phyloP scores from a whole-genome alignment of 371 early-diverging fungal genomes.

The Syncephalis fuscata region DNA sequence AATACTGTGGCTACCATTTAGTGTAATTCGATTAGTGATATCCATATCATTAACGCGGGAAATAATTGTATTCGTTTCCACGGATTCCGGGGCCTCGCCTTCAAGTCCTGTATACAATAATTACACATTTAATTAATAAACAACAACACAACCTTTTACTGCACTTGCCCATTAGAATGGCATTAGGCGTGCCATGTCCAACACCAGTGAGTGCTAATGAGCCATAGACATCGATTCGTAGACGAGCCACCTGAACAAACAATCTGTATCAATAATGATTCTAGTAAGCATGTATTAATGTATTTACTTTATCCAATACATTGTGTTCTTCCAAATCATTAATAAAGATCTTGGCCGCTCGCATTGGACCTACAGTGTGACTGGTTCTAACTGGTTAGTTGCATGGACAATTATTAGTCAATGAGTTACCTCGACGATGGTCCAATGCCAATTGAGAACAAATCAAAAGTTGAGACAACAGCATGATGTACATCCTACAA shows the following conservation, averaged over 20 bases:
- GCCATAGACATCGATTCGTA: constrained; percentile 85
- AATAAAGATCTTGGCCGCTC: constrained; percentile 87
- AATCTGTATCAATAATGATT: neutral
- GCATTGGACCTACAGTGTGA: constrained; percentile 90
- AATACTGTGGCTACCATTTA: constrained; percentile 63
- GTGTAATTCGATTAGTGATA: constrained; percentile 41
- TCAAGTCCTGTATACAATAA: constrained; percentile 37
- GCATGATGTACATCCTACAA: constrained; percentile 40
- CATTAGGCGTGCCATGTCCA: constrained; percentile 89
- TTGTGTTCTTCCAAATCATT: constrained; percentile 55
- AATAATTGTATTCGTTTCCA: constrained; percentile 66
- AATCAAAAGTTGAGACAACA: constrained; percentile 85
- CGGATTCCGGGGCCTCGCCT: constrained; percentile 82
- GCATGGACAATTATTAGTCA: constrained; percentile 1
- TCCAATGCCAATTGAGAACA: constrained; percentile 91
- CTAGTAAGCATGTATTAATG: neutral
- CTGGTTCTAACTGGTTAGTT: constrained; percentile 12
- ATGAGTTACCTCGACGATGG: constrained; percentile 57
- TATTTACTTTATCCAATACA: constrained; percentile 40
- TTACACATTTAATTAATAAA: neutral
- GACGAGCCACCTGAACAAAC: constrained; percentile 22
- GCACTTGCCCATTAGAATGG: constrained; percentile 54
- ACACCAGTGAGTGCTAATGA: constrained; percentile 86
- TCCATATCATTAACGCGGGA: constrained; percentile 56
- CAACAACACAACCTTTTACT: neutral